phyloP scores from a whole-genome alignment of 2,329 filamentous ascomycete species.

The Capronia coronata region DNA sequence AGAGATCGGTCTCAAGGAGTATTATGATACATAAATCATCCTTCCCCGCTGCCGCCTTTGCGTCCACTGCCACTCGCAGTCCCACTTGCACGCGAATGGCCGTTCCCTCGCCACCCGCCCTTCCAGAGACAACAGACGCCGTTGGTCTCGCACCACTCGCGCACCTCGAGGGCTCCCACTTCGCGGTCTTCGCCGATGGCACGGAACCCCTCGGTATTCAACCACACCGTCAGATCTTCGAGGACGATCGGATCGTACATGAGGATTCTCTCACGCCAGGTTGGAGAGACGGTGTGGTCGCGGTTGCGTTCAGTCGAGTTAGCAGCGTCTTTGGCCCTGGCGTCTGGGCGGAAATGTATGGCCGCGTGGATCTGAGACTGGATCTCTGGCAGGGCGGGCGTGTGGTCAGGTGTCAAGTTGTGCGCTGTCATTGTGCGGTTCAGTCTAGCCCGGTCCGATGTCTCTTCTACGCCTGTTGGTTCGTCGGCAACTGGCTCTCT shows the following conservation, averaged over 20 bases:
- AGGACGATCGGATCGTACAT: slow-evolving; percentile 86
- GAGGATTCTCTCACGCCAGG: slow-evolving; percentile 88
- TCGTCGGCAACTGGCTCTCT: not conserved
- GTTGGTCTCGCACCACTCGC: slow-evolving; percentile 82
- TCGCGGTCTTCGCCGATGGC: slow-evolving; percentile 60
- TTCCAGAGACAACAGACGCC: slow-evolving; percentile 79
- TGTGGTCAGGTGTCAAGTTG: slow-evolving; percentile 6
- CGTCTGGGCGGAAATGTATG: slow-evolving; percentile 6
- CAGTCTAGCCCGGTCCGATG: not conserved
- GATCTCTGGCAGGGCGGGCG: slow-evolving; percentile 9
- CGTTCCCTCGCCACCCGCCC: slow-evolving; percentile 26
- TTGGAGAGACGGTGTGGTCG: slow-evolving; percentile 43
- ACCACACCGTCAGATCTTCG: slow-evolving; percentile 76
- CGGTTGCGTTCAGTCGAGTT: too few species aligned
- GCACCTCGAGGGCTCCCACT: slow-evolving; percentile 59
- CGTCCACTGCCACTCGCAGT: not conserved
- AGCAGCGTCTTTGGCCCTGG: not conserved
- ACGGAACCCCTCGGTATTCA: slow-evolving; percentile 65
- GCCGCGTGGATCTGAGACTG: slow-evolving; percentile 19
- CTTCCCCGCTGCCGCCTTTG: not conserved
- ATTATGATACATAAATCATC: too few species aligned
- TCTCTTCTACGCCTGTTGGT: not conserved
- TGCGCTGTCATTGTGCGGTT: not conserved
- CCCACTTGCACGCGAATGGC: not conserved
- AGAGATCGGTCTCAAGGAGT: too few species aligned